These are phyloP conservation scores for Oryza rufipogon DNA, from an alignment of 176 grass and related monocot species.

Conservation along the genomic window DNA sequence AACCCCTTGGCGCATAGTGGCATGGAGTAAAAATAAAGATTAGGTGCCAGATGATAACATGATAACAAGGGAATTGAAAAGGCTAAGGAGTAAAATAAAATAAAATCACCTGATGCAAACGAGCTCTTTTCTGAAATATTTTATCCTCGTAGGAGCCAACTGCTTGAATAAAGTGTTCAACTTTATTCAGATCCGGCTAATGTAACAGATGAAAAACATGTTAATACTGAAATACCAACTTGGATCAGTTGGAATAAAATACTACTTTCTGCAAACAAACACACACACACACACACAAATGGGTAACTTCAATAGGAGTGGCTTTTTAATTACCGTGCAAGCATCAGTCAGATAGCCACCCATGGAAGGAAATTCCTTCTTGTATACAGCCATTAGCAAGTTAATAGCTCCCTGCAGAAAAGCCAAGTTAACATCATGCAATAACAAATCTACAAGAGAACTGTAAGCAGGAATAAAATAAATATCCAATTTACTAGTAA, in stretches of 20 bases:
- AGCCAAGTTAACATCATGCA: conserved; percentile 26
- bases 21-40: conserved; percentile 8
- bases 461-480: conserved; percentile 3
- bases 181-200: conserved; percentile 82
- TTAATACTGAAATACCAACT: conserved; percentile 11
- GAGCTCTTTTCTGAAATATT: conserved; percentile 98
- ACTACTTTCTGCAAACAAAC: background rate
- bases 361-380: conserved; percentile 88
- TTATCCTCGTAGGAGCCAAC: conserved; percentile 86
- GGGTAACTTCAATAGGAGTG: conserved; percentile 1
- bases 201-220: conserved; percentile 38
- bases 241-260: conserved; percentile 3
- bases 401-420: conserved; percentile 91
- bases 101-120: conserved; percentile 73
- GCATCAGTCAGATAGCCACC: conserved; percentile 90
- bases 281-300: background rate
- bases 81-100: conserved; percentile 5
- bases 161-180: conserved; percentile 99
- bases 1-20: background rate
- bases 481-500: conserved; percentile 8
- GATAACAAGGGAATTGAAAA: conserved; percentile 20
- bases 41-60: conserved; percentile 21
- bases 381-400: conserved; percentile 96
- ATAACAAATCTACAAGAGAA: conserved; percentile 10
- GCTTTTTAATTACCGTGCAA: conserved; percentile 74